Evolutionary conservation across 306 rosid genomes (phyloP).

Genomic region (Dicorynia guianensis): DNA sequence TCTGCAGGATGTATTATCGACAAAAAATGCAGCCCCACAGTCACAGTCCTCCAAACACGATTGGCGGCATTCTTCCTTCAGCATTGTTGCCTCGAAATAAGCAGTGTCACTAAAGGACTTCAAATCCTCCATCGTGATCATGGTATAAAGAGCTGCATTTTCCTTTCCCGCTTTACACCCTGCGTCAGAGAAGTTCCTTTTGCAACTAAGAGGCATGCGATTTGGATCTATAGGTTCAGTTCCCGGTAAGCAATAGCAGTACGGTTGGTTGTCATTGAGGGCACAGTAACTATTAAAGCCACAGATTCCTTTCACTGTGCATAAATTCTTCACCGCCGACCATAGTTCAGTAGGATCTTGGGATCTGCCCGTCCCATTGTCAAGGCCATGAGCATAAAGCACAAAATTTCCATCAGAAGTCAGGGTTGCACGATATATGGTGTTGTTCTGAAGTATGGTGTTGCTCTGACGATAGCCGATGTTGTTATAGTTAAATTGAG

Average conservation of each 20-base stretch:
- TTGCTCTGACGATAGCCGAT: too few relatives aligned
- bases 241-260: constrained; percentile 33
- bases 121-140: background rate
- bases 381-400: constrained; percentile 18
- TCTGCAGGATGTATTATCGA: background rate
- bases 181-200: constrained; percentile 30
- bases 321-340: accelerated
- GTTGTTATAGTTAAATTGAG: too few relatives aligned
- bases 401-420: constrained; percentile 41
- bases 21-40: constrained; percentile 43
- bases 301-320: constrained; percentile 20
- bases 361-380: background rate
- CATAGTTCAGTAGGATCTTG: accelerated
- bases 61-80: constrained; percentile 16
- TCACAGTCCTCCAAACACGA: constrained; percentile 46
- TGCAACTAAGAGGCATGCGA: constrained; percentile 25
- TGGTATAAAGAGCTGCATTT: background rate
- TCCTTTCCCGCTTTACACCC: constrained; percentile 24
- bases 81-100: background rate
- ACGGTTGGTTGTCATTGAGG: background rate
- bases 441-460: too few relatives aligned
- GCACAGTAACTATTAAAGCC: constrained; percentile 47
- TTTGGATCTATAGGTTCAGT: constrained; percentile 25
- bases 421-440: constrained; percentile 38
- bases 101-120: background rate